These are phyloP conservation scores for Ascodesmis nigricans DNA, from an alignment of 495 filamentous ascomycete species.

Conservation along the genomic window DNA sequence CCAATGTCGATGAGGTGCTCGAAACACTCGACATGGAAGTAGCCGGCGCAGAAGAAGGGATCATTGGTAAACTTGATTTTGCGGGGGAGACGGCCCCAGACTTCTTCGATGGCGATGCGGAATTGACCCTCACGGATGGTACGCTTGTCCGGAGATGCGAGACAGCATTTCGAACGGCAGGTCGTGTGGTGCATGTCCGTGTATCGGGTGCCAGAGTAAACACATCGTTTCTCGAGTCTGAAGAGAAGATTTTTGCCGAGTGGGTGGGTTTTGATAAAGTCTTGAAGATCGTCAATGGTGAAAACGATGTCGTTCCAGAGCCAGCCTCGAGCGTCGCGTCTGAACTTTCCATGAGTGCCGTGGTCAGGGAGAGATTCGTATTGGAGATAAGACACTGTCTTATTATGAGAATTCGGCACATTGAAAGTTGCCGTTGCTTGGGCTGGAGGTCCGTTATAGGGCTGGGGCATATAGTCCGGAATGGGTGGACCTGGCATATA, in stretches of 20 bases:
- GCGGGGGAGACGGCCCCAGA: slow-evolving; percentile 8
- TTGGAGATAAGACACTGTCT: too few species aligned
- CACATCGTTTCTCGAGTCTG: slow-evolving; percentile 15
- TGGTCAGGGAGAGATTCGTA: too few species aligned
- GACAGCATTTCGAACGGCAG: slow-evolving; percentile 10
- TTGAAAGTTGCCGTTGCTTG: too few species aligned
- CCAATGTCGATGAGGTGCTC: slow-evolving; percentile 11
- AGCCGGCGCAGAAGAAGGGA: slow-evolving; percentile 16
- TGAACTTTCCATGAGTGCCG: not conserved
- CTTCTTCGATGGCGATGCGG: slow-evolving; percentile 17
- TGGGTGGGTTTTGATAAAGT: slow-evolving; percentile 14
- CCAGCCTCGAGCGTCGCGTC: slow-evolving; percentile 8
- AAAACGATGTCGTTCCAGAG: slow-evolving; percentile 7
- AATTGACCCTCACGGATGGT: slow-evolving; percentile 8
- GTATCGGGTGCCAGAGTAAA: slow-evolving; percentile 4
- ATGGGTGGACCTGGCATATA: too few species aligned
- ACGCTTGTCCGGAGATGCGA: not conserved
- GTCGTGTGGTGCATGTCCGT: slow-evolving; percentile 1
- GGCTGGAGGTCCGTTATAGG: too few species aligned
- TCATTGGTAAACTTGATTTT: slow-evolving; percentile 8
- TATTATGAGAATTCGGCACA: too few species aligned
- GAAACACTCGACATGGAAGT: slow-evolving; percentile 15
- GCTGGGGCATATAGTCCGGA: too few species aligned
- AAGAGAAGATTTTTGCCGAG: slow-evolving; percentile 12
- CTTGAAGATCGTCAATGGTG: not conserved